Percentiles rank a stretch among this genome's conserved stretches.
phyloP scores from a whole-genome alignment of 495 filamentous ascomycete species.

The Choiromyces venosus region DNA sequence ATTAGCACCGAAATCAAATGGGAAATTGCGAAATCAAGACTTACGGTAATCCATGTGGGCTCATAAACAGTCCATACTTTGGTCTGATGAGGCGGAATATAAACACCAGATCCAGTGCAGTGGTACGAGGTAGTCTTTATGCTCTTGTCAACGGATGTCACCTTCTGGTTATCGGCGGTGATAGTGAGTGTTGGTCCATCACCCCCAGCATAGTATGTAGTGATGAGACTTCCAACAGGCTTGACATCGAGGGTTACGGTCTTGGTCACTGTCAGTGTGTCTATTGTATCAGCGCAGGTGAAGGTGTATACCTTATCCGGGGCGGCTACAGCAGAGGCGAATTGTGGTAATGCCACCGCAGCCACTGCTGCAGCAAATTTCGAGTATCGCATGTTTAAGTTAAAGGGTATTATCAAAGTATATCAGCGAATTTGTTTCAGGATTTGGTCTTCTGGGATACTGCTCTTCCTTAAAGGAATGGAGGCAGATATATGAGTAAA shows the following conservation, averaged over 20 bases:
- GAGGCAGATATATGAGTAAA: background rate
- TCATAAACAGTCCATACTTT: slow-evolving; percentile 11
- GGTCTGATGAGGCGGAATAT: slow-evolving; percentile 10
- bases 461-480: background rate
- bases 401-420: background rate
- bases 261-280: background rate
- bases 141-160: background rate
- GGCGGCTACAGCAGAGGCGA: background rate
- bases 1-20: background rate
- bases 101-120: background rate
- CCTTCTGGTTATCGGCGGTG: slow-evolving; percentile 4
- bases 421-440: background rate
- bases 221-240: background rate
- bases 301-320: background rate
- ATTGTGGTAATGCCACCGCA: background rate
- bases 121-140: slow-evolving; percentile 13
- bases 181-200: background rate
- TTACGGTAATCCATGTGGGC: slow-evolving; percentile 15
- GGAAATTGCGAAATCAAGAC: background rate
- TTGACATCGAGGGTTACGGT: background rate
- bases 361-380: background rate
- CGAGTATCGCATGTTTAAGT: background rate
- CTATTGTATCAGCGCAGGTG: background rate
- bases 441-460: background rate
- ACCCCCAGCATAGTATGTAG: background rate